Evolutionary conservation across 768 basidiomycete genomes (phyloP).

Genomic region (Boletus sp.): DNA sequence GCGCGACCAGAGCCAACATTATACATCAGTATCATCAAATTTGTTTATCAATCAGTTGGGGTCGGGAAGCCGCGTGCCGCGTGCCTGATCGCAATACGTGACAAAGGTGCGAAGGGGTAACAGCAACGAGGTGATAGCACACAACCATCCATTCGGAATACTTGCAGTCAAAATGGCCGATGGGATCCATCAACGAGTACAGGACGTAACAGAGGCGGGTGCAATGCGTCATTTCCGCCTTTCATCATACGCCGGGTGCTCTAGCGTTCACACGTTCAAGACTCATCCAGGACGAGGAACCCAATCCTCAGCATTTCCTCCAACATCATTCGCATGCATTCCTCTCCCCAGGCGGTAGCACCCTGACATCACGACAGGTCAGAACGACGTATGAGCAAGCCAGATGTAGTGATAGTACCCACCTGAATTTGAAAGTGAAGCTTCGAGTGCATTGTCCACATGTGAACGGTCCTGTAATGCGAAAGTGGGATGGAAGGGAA

Average conservation of each 20-base stretch:
- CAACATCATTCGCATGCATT: slow-evolving; percentile 11
- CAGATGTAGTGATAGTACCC: neutral
- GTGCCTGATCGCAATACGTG: neutral
- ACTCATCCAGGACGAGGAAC: slow-evolving; percentile 5
- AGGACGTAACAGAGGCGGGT: neutral
- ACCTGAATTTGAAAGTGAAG: slow-evolving; percentile 14
- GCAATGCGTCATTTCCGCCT: neutral
- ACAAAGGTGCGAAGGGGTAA: neutral
- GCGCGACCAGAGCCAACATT: neutral
- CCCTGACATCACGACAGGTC: slow-evolving; percentile 4
- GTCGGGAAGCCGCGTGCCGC: neutral
- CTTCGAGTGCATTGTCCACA: slow-evolving; percentile 20
- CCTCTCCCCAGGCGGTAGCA: slow-evolving; percentile 20
- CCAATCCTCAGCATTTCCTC: slow-evolving; percentile 18
- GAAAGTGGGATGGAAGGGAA: too few species aligned
- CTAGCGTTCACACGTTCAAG: neutral
- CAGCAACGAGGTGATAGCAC: neutral
- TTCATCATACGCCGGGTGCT: too few species aligned
- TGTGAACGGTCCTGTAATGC: slow-evolving; percentile 8
- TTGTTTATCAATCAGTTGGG: neutral
- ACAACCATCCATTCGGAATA: neutral
- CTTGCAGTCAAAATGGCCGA: neutral
- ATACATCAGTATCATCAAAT: neutral
- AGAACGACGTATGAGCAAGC: neutral
- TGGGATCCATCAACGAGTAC: neutral